Evolutionary conservation across 371 early-diverging fungal genomes (phyloP), one percentile per base, ranked within the genome.

Genomic region (Catenaria anguillulae): DNA sequence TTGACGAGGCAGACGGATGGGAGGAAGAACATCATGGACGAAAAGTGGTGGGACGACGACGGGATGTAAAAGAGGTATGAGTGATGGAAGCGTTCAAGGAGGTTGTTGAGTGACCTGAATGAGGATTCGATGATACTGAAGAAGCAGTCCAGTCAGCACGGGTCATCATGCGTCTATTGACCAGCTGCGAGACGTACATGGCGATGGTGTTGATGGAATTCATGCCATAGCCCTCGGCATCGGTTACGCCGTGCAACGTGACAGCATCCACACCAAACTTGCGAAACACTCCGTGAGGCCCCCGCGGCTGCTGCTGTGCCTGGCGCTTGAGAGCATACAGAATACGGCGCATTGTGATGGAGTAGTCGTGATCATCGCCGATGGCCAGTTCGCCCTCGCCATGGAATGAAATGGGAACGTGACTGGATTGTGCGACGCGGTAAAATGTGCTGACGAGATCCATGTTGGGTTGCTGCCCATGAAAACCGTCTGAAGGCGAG

Each of bases 11-110:
- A 82, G 4, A 86, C 77, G 0, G 93, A 89, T 2, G 90, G 89
- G 70, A 92, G 83, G 65, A 92, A 96, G 59, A 86, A 79, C 33
- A 87, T 87, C 50, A 96, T 86, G 1, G 94, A 90, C 19, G 93
- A 85, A 73, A 87, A 93, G 33, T 77, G 78, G 24, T 72, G 64
- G 31, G 85, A 78, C 21, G 78, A 75, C n/a, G 88, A 85, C 65
- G 94, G 75, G 21, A 93, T 71, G 69, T 97, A 97, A 65, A 95
- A 93, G 77, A 91, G 92, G 75, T 88, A 93, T 13, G 94, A 88
- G 65, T 95, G 96, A 66, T 97, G 97, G 37, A 97, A 80, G 62
- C 89, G 85, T 66, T 97, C 97, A 45, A 97, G 75, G 54, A 97
- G 68, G 69, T 95, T 95, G 76, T 90, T 94, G 59, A 93, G 72